Evolutionary conservation across 768 basidiomycete genomes (phyloP).

Genomic region (Saitozyma podzolica): DNA sequence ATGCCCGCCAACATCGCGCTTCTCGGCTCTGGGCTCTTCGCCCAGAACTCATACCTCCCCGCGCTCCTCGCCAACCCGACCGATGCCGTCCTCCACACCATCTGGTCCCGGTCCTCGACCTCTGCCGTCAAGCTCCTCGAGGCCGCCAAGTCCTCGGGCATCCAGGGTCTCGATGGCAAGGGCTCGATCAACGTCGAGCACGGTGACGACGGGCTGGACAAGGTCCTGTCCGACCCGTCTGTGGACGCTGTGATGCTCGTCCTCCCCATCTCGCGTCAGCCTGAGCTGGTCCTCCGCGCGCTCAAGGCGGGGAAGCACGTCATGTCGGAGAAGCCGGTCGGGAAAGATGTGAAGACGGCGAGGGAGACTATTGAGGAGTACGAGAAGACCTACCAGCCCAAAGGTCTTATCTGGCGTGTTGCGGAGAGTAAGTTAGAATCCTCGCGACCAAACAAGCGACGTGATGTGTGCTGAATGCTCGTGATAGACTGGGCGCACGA

Average conservation of each 20-base stretch:
- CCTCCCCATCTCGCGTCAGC: constrained; percentile 75
- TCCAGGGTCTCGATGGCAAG: constrained; percentile 28
- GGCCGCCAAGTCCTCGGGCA: constrained; percentile 56
- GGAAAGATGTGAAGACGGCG: constrained; percentile 66
- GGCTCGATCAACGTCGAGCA: constrained; percentile 59
- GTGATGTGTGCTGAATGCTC: background rate
- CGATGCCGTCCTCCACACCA: constrained; percentile 62
- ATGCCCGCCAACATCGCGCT: constrained; percentile 64
- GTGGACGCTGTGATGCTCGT: constrained; percentile 72
- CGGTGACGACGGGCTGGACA: constrained; percentile 39
- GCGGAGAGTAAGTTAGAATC: constrained; percentile 67
- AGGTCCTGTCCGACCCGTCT: constrained; percentile 66
- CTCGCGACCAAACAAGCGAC: background rate
- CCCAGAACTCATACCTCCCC: constrained; percentile 69
- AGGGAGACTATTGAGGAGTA: constrained; percentile 67
- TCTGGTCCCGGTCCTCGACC: constrained; percentile 76
- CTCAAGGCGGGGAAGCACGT: constrained; percentile 76
- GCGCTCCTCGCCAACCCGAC: constrained; percentile 59
- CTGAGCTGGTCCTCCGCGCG: constrained; percentile 62
- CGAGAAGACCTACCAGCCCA: constrained; percentile 64
- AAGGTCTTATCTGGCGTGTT: constrained; percentile 74
- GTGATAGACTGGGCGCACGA: constrained; percentile 41
- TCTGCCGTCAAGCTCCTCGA: constrained; percentile 56
- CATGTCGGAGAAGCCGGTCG: constrained; percentile 83
- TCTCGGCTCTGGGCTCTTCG: constrained; percentile 70